Conservation (phyloP, 2,329 filamentous ascomycete species). For the Botryotinia calthae region DNA sequence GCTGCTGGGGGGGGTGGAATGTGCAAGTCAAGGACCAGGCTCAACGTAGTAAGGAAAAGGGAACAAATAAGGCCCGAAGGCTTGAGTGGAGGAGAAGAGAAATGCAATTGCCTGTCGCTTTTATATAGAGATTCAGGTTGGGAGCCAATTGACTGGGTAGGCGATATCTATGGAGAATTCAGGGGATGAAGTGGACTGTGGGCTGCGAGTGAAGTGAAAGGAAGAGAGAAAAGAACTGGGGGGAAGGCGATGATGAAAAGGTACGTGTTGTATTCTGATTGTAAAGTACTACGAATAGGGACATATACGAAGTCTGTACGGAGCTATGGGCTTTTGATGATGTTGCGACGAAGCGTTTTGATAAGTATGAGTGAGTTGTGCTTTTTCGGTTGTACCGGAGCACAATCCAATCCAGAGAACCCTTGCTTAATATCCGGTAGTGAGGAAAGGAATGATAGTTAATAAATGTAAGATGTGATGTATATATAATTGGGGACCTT, state of each 20-base stretch:
- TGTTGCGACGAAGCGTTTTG: neutral
- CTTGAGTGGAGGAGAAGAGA: conserved; percentile 2
- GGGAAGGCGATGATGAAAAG: neutral
- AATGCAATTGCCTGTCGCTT: neutral
- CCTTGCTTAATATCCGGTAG: conserved; percentile 3
- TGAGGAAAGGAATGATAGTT: neutral
- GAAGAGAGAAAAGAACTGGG: neutral
- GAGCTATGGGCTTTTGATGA: too few relatives aligned
- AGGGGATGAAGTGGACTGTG: neutral
- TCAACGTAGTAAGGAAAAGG: neutral
- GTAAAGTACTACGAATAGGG: neutral
- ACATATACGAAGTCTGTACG: neutral
- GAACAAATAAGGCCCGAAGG: neutral
- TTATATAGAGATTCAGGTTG: neutral
- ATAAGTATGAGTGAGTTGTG: neutral
- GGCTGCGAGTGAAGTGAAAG: neutral
- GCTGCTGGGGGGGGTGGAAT: neutral
- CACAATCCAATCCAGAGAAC: neutral
- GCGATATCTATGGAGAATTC: neutral
- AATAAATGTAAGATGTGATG: neutral
- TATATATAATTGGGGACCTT: neutral
- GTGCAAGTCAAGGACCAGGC: conserved; percentile 3
- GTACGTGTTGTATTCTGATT: conserved; percentile 5
- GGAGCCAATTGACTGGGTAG: neutral
- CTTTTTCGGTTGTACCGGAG: neutral